Conservation (phyloP, 306 rosid species). For the Lablab purpureus region DNA sequence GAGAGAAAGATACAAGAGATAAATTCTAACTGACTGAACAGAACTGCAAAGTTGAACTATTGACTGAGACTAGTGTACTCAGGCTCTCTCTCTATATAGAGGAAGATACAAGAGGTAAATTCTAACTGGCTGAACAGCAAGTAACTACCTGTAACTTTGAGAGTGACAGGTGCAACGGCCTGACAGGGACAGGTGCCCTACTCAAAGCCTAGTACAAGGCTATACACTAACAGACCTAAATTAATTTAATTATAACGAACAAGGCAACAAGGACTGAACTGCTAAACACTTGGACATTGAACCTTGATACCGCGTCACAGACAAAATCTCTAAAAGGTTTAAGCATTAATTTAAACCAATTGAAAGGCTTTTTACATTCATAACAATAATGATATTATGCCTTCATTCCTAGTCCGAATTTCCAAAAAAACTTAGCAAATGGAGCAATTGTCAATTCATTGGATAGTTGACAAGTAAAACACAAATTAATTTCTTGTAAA, state of each 20-base stretch:
- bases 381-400: not conserved
- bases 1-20: not conserved
- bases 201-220: not conserved
- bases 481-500: not conserved
- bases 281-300: not conserved
- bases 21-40: not conserved
- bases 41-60: too few relatives aligned
- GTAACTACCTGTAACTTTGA: not conserved
- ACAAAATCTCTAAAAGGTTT: not conserved
- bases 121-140: not conserved
- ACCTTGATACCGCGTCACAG: not conserved
- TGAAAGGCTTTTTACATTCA: not conserved
- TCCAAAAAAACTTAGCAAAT: not conserved
- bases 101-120: not conserved
- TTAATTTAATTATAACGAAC: not conserved
- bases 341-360: not conserved
- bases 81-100: not conserved
- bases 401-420: not conserved
- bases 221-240: not conserved
- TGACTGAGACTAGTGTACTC: not conserved
- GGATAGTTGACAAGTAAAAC: not conserved
- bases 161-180: not conserved
- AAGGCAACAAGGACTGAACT: not conserved
- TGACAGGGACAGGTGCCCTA: not conserved
- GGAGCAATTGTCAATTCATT: not conserved